Percentiles rank a stretch among this genome's conserved stretches.
phyloP scores from a whole-genome alignment of 2,329 filamentous ascomycete genomes.

The Penicillium sp. region DNA sequence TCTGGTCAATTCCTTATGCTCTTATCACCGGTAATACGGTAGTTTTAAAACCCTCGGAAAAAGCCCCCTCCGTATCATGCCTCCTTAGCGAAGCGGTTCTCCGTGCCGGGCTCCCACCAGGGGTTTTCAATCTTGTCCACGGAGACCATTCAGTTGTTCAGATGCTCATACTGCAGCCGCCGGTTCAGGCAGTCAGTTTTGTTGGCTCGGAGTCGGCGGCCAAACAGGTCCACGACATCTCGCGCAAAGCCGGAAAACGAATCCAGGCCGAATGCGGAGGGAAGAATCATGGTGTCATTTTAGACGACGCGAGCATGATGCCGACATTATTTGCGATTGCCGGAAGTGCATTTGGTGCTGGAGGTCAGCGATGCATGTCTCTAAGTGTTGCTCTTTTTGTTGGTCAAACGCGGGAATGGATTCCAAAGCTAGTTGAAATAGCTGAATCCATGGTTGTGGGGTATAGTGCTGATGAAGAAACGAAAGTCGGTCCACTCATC shows the following conservation, averaged over 20 bases:
- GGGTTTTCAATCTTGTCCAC: constrained; percentile 62
- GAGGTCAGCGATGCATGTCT: constrained; percentile 64
- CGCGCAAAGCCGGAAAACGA: constrained; percentile 60
- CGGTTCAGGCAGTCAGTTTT: constrained; percentile 62
- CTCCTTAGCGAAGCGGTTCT: constrained; percentile 58
- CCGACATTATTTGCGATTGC: constrained; percentile 61
- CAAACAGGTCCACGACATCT: constrained; percentile 61
- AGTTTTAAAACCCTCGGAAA: constrained; percentile 60
- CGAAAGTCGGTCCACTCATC: constrained; percentile 60
- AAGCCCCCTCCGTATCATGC: constrained; percentile 58
- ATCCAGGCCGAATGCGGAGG: constrained; percentile 63
- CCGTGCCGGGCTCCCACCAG: constrained; percentile 58
- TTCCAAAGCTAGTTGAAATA: constrained; percentile 57
- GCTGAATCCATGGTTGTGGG: constrained; percentile 58
- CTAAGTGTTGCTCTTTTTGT: constrained; percentile 60
- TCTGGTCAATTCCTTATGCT: constrained; percentile 60
- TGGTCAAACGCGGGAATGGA: constrained; percentile 60
- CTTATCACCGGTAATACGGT: constrained; percentile 59
- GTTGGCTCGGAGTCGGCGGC: constrained; percentile 62
- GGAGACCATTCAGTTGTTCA: constrained; percentile 59
- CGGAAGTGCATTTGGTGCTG: constrained; percentile 62
- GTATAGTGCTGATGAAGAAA: constrained; percentile 57
- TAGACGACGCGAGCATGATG: constrained; percentile 64
- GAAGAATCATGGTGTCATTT: constrained; percentile 62
- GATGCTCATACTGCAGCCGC: constrained; percentile 62